Conservation (phyloP, 768 basidiomycete species). For the Boletus huronensis region DNA sequence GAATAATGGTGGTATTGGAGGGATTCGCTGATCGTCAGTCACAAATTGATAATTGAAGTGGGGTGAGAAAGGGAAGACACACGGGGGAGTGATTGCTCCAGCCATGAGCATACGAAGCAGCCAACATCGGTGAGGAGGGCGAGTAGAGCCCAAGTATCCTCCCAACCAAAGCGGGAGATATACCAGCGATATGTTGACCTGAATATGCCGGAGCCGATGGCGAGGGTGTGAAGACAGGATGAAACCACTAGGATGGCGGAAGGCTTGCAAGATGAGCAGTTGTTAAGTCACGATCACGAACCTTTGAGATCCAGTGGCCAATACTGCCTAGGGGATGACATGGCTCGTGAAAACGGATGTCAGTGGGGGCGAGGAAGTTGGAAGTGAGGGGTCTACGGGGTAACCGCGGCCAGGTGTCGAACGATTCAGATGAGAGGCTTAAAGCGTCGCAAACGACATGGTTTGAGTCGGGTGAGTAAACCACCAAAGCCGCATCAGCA, state of each 20-base stretch:
- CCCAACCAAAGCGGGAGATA: slow-evolving; percentile 16
- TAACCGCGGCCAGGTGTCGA: neutral
- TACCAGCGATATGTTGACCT: slow-evolving; percentile 12
- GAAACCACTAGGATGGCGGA: neutral
- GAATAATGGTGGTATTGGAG: neutral
- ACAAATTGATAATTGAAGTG: neutral
- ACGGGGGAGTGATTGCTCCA: slow-evolving; percentile 7
- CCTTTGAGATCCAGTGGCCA: slow-evolving; percentile 16
- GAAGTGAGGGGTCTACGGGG: neutral
- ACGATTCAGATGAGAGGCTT: neutral
- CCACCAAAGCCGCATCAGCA: too few species aligned
- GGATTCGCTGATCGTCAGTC: neutral
- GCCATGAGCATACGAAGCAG: slow-evolving; percentile 3
- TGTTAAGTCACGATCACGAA: neutral
- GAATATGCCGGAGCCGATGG: slow-evolving; percentile 12
- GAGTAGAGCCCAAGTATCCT: slow-evolving; percentile 14
- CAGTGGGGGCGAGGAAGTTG: neutral
- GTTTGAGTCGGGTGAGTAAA: neutral
- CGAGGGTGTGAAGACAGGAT: slow-evolving; percentile 9
- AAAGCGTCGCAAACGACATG: neutral
- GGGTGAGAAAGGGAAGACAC: neutral
- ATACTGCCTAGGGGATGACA: slow-evolving; percentile 16
- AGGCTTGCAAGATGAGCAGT: neutral
- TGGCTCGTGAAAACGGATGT: neutral
- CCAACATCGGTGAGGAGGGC: slow-evolving; percentile 14